Evolutionary conservation across 2,329 filamentous ascomycete species (phyloP).

Genomic region (Exophiala phaeomuriformis): DNA sequence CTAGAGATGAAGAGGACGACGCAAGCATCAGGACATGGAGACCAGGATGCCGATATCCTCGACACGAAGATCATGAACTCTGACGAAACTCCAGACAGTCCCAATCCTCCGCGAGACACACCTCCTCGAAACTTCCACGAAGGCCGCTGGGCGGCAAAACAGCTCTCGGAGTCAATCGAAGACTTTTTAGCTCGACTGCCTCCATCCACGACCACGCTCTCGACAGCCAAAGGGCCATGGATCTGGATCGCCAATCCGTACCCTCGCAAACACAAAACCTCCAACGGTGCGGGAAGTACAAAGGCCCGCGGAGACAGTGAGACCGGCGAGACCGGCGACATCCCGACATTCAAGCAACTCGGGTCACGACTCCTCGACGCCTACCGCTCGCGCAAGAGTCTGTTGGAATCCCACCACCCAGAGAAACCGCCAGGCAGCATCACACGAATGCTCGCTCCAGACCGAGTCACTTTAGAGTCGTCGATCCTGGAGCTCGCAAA

Average conservation of each 20-base stretch:
- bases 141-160: conserved; percentile 49
- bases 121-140: conserved; percentile 55
- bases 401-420: conserved; percentile 33
- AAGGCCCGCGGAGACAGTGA: too few relatives aligned
- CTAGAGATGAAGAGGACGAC: too few relatives aligned
- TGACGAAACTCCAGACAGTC: not conserved
- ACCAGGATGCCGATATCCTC: not conserved
- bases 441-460: conserved; percentile 35
- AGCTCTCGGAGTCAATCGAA: conserved; percentile 55
- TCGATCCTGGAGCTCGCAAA: conserved; percentile 57
- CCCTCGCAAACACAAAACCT: conserved; percentile 12
- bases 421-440: conserved; percentile 28
- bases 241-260: conserved; percentile 66
- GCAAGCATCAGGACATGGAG: not conserved
- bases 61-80: conserved; percentile 1
- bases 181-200: conserved; percentile 63
- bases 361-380: conserved; percentile 50
- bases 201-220: conserved; percentile 53
- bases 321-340: conserved; percentile 34
- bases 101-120: not conserved
- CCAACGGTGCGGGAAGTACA: too few relatives aligned
- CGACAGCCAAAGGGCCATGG: conserved; percentile 49
- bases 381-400: conserved; percentile 43
- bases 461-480: conserved; percentile 40
- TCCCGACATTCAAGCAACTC: conserved; percentile 45